Evolutionary conservation across 805 yeast species (phyloP).

Genomic region (Helenozyma rhizophorensis): DNA sequence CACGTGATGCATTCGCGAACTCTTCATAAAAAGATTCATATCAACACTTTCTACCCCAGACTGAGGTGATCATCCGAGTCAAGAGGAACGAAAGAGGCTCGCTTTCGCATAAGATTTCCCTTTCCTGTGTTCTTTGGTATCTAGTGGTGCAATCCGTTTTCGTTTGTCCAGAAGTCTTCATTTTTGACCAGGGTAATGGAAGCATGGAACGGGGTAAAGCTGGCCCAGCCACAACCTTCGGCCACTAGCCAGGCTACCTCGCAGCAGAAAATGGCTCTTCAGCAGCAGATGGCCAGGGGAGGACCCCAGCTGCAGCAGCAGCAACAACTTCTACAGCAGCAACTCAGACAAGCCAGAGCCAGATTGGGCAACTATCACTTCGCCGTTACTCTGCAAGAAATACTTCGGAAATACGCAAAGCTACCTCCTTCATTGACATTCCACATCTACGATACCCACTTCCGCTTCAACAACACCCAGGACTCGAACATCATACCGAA

Average conservation of each 20-base stretch:
- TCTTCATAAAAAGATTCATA: no score
- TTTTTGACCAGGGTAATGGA: no score
- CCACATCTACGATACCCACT: slow-evolving; percentile 89
- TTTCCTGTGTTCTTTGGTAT: no score
- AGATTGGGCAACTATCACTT: slow-evolving; percentile 43
- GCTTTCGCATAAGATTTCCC: no score
- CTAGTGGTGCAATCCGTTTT: no score
- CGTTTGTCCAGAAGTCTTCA: no score
- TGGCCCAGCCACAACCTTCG: no score
- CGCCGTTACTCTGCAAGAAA: slow-evolving; percentile 66
- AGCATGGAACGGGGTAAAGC: no score
- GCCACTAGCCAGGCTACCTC: background rate
- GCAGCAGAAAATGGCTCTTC: slow-evolving; percentile 2
- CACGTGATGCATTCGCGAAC: no score
- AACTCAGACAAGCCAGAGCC: slow-evolving; percentile 18
- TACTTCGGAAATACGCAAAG: slow-evolving; percentile 71
- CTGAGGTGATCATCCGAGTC: no score
- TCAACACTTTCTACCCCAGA: no score
- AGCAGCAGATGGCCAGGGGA: slow-evolving; percentile 22
- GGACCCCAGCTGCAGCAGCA: slow-evolving; percentile 30
- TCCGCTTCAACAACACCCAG: slow-evolving; percentile 79
- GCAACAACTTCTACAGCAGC: slow-evolving; percentile 19
- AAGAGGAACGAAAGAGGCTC: no score
- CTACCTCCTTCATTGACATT: slow-evolving; percentile 80
- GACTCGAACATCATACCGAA: slow-evolving; percentile 80